Base-by-base conservation (phyloP, 2,329 filamentous ascomycete species). In the Xylariaceae sp. region DNA sequence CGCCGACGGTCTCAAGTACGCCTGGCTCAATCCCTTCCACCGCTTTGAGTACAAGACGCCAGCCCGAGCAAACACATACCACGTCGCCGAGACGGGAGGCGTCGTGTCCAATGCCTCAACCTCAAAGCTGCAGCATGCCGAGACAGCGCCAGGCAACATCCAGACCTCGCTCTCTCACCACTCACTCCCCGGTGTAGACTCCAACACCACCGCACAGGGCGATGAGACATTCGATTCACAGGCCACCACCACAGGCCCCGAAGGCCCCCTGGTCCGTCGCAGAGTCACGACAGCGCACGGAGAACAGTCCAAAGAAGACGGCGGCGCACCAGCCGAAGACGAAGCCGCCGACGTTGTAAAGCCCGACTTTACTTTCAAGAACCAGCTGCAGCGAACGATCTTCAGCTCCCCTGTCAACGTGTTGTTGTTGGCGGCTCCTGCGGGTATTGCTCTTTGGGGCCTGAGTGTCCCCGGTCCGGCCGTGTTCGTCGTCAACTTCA, bases 331-430 rank as follows among this genome's bases (percentile, higher is more conserved):
- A 42, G 59, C 57, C 23, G 62, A 64, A 13, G 35, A 58, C 7
- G 60, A 64, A 1, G 77, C 77, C 44, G 71, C 78, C 37, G 69
- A 82, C 15, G 62, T 77, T n/a, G 78, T 80, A 9, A 81, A 80
- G 65, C 74, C 77, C 59, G 78, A 81, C 1, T 88, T 83, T 60
- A 88, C 85, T 0, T 68, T 83, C 7, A 75, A 75, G 61, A 86
- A 87, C 68, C 89, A 92, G 73, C 73, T 92, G 53, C 84, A 86
- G 66, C 85, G 88, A 15, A 92, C 90, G 0, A 67, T 96, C 2
- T 83, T 96, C 65, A 87, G 84, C 68, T 94, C 90, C 0, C 96
- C 89, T 85, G 88, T 96, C 76, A 97, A 97, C 70, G 70, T 96
- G 23, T 76, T 97, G 30, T 77, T 96, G 18, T 55, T 96, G 13